These are phyloP conservation scores for Globisporangium acanthophoron DNA, from an alignment of 352 stramenopile species.

Conservation along the genomic window DNA sequence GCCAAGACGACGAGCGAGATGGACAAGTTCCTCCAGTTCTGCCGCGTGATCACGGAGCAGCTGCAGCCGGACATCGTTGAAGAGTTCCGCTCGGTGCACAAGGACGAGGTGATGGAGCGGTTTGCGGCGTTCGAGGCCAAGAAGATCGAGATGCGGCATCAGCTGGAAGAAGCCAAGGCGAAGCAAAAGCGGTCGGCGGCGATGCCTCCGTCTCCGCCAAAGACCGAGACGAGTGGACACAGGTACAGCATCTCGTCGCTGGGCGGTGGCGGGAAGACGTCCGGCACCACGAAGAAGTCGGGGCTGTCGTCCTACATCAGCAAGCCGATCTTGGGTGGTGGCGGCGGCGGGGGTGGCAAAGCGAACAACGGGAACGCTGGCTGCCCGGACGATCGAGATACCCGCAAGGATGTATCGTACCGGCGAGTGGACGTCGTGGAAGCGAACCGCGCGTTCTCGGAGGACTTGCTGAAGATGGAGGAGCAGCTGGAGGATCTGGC, in stretches of 20 bases:
- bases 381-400: slow-evolving; percentile 32
- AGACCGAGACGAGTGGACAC: slow-evolving; percentile 29
- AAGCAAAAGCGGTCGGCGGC: slow-evolving; percentile 35
- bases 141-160: slow-evolving; percentile 82
- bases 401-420: slow-evolving; percentile 46
- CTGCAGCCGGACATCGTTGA: slow-evolving; percentile 67
- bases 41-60: slow-evolving; percentile 59
- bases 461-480: slow-evolving; percentile 76
- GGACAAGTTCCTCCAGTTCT: slow-evolving; percentile 66
- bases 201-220: slow-evolving; percentile 51
- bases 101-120: slow-evolving; percentile 77
- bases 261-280: slow-evolving; percentile 22
- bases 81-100: slow-evolving; percentile 67
- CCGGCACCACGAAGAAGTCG: slow-evolving; percentile 14
- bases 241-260: slow-evolving; percentile 38
- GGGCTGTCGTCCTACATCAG: slow-evolving; percentile 61
- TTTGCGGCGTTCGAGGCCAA: slow-evolving; percentile 77
- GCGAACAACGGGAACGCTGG: slow-evolving; percentile 6
- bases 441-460: slow-evolving; percentile 52
- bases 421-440: slow-evolving; percentile 68
- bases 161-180: slow-evolving; percentile 63
- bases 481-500: slow-evolving; percentile 70
- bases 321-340: slow-evolving; percentile 41
- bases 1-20: slow-evolving; percentile 62
- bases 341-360: background rate